Evolutionary conservation across 139 green algal species (phyloP), one percentile per base, ranked within the genome.

Genomic region (Chlorella sp.): DNA sequence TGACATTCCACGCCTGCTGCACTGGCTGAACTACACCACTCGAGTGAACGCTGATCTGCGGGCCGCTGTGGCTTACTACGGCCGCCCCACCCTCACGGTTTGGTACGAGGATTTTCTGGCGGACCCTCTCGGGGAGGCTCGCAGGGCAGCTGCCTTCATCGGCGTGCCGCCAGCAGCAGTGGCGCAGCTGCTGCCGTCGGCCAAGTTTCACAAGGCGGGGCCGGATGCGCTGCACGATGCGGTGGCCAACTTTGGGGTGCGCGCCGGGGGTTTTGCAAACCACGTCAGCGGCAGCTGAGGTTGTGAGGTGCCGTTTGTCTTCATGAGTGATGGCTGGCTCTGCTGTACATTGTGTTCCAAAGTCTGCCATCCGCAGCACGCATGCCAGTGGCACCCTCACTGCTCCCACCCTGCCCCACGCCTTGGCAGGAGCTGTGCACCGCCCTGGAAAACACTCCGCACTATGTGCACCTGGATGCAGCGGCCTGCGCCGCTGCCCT

Each of bases 51-150:
- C n/a, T 4, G 38, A 55, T 39, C 78, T 83, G 63, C 63, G 3
- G 21, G 15, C 41, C 15, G 78, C 78, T 16, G 63, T 41, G 4
- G 63, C 39, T 26, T 55, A 44, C 28, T 47, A 32, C 21, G 39
- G n/a, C 20, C 78, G 78, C 17, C 78, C 78, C 63, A 74, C 78
- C 17, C 78, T 75, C 28, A 83, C 78, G 3, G 20, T 83, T 1
- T 83, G 78, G 78, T 83, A 83, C 47, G 78, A 83, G 7, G 78
- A 83, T 30, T 83, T 83, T 20, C 63, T 65, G 26, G 26, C 28
- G 0, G 78, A 83, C n/a, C 63, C 78, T 16, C n/a, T 83, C 4
- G 32, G 62, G 15, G 20, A 47, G 28, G 78, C 78, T 6, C 28
- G n/a, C 26, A 63, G 41, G 16, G 78, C 78, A 3, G 78, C 78